A percentile compares a stretch with the other conserved stretches of the same genome.
Evolutionary conservation across 2,329 filamentous ascomycete species (phyloP).

Genomic region (Colletotrichum australisinense): DNA sequence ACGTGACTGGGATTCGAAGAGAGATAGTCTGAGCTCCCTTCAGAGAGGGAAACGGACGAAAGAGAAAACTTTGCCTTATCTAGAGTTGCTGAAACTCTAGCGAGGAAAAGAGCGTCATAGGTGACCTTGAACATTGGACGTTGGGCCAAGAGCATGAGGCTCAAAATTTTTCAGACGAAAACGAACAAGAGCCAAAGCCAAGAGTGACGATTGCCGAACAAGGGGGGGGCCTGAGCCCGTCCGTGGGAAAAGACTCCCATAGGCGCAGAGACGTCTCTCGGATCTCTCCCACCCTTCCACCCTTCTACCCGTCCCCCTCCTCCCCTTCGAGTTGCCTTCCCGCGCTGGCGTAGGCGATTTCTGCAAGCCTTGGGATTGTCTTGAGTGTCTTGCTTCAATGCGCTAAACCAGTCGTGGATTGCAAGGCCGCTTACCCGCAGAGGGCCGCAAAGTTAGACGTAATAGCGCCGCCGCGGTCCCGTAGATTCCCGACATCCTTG

Average conservation of each 20-base stretch:
- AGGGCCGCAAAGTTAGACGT: conserved; percentile 22
- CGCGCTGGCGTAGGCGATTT: background rate
- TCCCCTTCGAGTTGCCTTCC: background rate
- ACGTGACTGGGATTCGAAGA: background rate
- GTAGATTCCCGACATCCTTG: conserved; percentile 27
- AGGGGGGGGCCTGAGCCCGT: conserved; percentile 19
- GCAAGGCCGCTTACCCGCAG: conserved; percentile 10
- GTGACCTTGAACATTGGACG: background rate
- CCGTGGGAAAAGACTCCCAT: conserved; percentile 5
- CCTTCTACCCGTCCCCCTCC: background rate
- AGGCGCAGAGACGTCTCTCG: background rate
- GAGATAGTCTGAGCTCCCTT: background rate
- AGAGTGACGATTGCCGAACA: conserved; percentile 26
- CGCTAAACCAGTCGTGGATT: conserved; percentile 18
- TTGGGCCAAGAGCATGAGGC: conserved; percentile 33
- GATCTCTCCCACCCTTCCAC: background rate
- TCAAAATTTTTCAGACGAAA: conserved; percentile 15
- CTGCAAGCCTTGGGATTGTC: background rate
- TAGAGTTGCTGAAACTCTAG: background rate
- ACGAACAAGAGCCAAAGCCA: conserved; percentile 12
- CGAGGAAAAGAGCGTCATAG: background rate
- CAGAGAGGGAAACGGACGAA: background rate
- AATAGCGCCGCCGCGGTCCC: conserved; percentile 25
- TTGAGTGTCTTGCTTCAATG: background rate
- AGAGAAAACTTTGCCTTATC: background rate